These are phyloP conservation scores for Colletotrichum camelliae DNA, from an alignment of 2,329 filamentous ascomycete species.

Conservation along the genomic window DNA sequence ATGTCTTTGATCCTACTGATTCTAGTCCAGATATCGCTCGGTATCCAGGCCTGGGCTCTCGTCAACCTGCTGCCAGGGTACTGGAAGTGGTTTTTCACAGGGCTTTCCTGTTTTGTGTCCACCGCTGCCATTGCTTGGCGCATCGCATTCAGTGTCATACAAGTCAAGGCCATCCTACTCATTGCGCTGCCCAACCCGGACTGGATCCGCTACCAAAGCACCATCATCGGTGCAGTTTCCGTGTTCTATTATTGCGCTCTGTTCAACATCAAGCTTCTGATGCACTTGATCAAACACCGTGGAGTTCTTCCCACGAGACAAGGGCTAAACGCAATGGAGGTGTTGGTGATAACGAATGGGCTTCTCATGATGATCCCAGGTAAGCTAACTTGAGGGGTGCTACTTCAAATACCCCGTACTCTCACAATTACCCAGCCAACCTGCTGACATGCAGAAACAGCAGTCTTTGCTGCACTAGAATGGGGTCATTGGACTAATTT, in stretches of 20 bases:
- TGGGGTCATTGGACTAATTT: constrained; percentile 47
- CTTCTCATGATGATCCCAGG: constrained; percentile 62
- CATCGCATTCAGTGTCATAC: constrained; percentile 39
- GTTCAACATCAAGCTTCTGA: constrained; percentile 57
- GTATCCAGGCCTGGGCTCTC: constrained; percentile 59
- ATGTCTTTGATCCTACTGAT: constrained; percentile 50
- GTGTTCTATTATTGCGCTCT: constrained; percentile 61
- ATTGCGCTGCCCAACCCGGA: constrained; percentile 25
- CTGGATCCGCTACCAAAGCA: constrained; percentile 43
- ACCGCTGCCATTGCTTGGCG: constrained; percentile 32
- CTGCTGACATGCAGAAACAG: constrained; percentile 33
- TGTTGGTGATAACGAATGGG: constrained; percentile 61
- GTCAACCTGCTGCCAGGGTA: constrained; percentile 50
- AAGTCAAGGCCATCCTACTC: constrained; percentile 35
- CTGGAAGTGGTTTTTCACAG: constrained; percentile 35
- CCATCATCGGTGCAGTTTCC: constrained; percentile 44
- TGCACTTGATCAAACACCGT: constrained; percentile 53
- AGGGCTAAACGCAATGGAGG: constrained; percentile 56
- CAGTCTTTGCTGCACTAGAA: constrained; percentile 55
- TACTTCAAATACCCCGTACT: not conserved
- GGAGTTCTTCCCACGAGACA: constrained; percentile 49
- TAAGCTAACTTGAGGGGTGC: constrained; percentile 31
- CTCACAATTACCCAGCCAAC: not conserved
- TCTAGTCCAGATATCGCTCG: constrained; percentile 51
- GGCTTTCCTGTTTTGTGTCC: constrained; percentile 39